Evolutionary conservation across 176 grass and related monocot species (phyloP), one percentile per base, ranked within the genome.

Genomic region (Pharus latifolius): DNA sequence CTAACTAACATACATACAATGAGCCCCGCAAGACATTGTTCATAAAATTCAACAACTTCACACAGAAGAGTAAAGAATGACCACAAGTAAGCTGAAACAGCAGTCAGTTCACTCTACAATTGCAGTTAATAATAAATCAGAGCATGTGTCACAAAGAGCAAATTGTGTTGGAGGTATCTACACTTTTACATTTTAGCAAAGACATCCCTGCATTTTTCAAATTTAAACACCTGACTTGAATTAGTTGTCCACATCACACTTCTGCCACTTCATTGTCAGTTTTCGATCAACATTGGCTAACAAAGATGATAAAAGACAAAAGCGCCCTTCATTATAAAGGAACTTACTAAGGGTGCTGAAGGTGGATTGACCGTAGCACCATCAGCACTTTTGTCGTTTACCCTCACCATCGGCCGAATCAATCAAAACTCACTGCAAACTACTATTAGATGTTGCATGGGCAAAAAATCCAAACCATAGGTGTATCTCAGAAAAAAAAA

Each of bases 41-140:
- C 29, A 59, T 47, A 4, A 28, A 38, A 62, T 14, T 20, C 34
- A 57, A 41, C 17, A 43, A 35, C 5, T 67, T 41, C 41, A 67
- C 16, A 60, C 43, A n/a, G n/a, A 59, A 59, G 51, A 74, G 75
- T 33, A 75, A 74, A 60, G 13, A 67, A 57, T 60, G 43, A 1
- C 14, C 10, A 32, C 25, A 60, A 29, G 33, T 51, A 67, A 3
- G 43, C 17, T 42, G 13, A 27, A 64, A 64, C 12, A 23, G 42
- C 10, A 38, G 1, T 4, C 26, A 18, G 7, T 8, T 13, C 24
- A 56, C 17, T 37, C 44, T n/a, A 56, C 23, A 72, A 4, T 43
- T 43, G 13, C 10, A 29, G 17, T 16, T 56, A 15, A 49, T 46
- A 3, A 71, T 56, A 56, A 72, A 56, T 19, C 7, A 72, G 28